Evolutionary conservation across 129 eudicot species (phyloP).

Genomic region (Centaurea solstitialis): DNA sequence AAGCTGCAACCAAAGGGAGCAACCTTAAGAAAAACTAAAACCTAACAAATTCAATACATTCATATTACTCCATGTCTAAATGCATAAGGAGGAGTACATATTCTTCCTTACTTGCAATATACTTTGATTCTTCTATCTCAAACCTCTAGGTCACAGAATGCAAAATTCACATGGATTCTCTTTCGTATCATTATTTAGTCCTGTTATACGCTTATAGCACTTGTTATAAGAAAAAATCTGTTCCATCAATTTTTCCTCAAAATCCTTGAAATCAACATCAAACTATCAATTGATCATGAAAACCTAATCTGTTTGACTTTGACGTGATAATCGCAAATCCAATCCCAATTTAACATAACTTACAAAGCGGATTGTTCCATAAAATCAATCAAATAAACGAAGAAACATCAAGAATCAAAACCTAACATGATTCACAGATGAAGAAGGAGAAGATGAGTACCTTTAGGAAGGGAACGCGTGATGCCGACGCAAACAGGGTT

Average conservation of each 20-base stretch:
- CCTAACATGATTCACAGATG: conserved; percentile 3
- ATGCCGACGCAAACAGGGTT: conserved; percentile 92
- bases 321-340: neutral
- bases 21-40: neutral
- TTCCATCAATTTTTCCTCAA: neutral
- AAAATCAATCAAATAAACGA: neutral
- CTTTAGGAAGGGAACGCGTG: conserved; percentile 76
- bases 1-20: neutral
- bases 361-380: neutral
- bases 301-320: neutral
- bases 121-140: neutral
- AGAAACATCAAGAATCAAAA: neutral
- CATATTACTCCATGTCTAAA: neutral
- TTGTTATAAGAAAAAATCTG: neutral
- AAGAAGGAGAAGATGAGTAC: conserved; percentile 30
- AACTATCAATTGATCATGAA: neutral
- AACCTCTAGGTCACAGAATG: neutral
- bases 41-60: neutral
- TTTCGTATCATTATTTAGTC: too few relatives aligned
- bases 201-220: neutral
- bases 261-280: neutral
- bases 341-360: conserved; percentile 2
- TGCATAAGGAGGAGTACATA: neutral
- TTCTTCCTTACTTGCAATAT: neutral
- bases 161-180: neutral